Conservation (phyloP, 371 early-diverging fungal genomes). For the Rhizopus delemar region DNA sequence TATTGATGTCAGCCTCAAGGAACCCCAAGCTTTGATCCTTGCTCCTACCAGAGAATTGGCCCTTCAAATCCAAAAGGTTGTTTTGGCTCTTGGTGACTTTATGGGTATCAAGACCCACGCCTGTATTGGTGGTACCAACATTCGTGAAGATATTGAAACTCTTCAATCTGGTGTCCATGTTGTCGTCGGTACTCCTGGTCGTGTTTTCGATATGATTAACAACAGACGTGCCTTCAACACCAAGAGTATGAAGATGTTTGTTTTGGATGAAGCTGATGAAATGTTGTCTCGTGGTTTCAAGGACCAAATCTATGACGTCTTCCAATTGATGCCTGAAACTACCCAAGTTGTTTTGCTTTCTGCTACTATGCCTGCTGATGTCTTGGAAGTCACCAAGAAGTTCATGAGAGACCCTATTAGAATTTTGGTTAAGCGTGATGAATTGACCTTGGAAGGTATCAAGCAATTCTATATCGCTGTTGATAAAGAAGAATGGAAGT, state of each 20-base stretch:
- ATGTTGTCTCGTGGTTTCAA: conserved; percentile 94
- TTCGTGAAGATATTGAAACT: conserved; percentile 77
- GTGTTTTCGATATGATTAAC: conserved; percentile 91
- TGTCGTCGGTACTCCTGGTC: conserved; percentile 94
- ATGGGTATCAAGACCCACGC: conserved; percentile 82
- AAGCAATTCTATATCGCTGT: conserved; percentile 95
- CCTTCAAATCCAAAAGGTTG: conserved; percentile 84
- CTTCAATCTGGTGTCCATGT: conserved; percentile 75
- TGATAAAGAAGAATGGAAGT: conserved; percentile 90
- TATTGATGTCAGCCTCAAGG: conserved; percentile 70
- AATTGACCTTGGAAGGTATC: conserved; percentile 92
- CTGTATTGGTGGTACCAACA: conserved; percentile 90
- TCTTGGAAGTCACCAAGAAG: conserved; percentile 88
- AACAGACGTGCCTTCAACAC: conserved; percentile 79
- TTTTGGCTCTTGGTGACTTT: conserved; percentile 81
- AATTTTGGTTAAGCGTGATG: conserved; percentile 95
- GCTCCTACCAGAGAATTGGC: conserved; percentile 95
- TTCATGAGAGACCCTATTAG: conserved; percentile 92
- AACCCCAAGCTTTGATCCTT: conserved; percentile 88
- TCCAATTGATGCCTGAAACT: conserved; percentile 79
- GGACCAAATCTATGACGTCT: conserved; percentile 93
- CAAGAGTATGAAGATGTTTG: conserved; percentile 84
- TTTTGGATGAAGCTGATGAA: conserved; percentile 98
- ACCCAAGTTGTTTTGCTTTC: conserved; percentile 90
- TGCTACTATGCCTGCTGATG: conserved; percentile 93